Conservation (phyloP, 345 rosid genomes). For the Eucalyptus sp. region DNA sequence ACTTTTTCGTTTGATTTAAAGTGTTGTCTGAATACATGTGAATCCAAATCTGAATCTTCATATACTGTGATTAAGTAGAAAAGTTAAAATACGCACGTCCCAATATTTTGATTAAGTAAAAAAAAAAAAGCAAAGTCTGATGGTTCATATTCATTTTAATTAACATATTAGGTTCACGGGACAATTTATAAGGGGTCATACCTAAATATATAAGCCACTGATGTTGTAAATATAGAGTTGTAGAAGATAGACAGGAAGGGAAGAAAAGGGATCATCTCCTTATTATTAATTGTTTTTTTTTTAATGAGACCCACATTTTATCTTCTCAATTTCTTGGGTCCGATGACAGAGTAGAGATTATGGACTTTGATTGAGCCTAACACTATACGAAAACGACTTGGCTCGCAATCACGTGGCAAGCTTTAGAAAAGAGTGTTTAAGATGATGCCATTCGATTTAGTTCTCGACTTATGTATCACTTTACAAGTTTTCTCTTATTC, state of each 20-base stretch:
- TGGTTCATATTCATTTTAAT: neutral
- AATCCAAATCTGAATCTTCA: neutral
- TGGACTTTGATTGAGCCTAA: too few species aligned
- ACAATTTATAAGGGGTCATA: neutral
- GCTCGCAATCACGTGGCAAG: too few species aligned
- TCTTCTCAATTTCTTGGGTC: too few species aligned
- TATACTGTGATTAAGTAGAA: neutral
- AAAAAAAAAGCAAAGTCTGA: neutral
- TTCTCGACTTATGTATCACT: too few species aligned
- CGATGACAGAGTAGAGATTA: too few species aligned
- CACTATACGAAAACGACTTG: too few species aligned
- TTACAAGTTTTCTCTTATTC: neutral
- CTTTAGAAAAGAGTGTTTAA: too few species aligned
- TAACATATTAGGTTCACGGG: neutral
- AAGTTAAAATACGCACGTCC: neutral
- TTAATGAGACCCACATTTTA: too few species aligned
- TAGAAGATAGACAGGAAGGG: neutral
- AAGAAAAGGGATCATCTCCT: too few species aligned
- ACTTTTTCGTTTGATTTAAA: neutral
- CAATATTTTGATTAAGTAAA: neutral
- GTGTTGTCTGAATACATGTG: neutral
- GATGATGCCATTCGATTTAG: too few species aligned
- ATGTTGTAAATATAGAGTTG: neutral
- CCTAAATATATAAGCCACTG: neutral
- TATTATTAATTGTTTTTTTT: too few species aligned